phyloP scores from a whole-genome alignment of 257 asterid genomes.

The Salvia hispanica region DNA sequence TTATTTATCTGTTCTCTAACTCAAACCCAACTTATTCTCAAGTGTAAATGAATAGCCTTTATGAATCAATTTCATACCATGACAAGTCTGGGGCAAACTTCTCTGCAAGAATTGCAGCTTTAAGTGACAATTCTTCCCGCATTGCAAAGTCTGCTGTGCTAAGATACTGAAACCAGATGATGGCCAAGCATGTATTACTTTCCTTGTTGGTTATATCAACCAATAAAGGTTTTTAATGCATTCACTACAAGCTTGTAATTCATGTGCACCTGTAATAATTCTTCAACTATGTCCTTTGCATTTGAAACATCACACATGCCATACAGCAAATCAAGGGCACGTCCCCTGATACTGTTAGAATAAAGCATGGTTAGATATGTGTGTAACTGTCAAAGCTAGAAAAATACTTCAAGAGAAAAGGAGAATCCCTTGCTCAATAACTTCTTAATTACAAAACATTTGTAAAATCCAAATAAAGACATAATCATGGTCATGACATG shows the following conservation, averaged over 20 bases:
- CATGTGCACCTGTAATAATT: constrained; percentile 71
- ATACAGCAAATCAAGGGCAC: constrained; percentile 95
- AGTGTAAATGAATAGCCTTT: constrained; percentile 15
- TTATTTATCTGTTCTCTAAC: constrained; percentile 9
- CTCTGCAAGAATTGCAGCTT: constrained; percentile 94
- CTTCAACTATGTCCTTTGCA: constrained; percentile 98
- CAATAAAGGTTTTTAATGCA: constrained; percentile 27
- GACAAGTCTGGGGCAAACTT: constrained; percentile 97
- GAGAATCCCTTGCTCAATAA: constrained; percentile 1
- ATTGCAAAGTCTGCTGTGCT: constrained; percentile 73
- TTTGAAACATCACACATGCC: constrained; percentile 99
- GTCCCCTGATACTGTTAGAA: constrained; percentile 76
- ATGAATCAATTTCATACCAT: constrained; percentile 54
- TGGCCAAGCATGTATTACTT: constrained; percentile 28
- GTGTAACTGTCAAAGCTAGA: background rate
- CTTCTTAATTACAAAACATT: background rate
- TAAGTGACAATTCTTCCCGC: constrained; percentile 67
- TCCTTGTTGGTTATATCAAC: constrained; percentile 29
- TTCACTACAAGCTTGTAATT: constrained; percentile 23
- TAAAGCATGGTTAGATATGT: constrained; percentile 26
- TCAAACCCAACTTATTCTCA: constrained; percentile 21
- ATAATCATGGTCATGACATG: constrained; percentile 8
- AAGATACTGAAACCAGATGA: constrained; percentile 61
- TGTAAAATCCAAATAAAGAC: constrained; percentile 4
- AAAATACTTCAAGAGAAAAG: background rate